phyloP scores from a whole-genome alignment of 1,139 yeast genomes.

The Maudiozyma humilis region DNA sequence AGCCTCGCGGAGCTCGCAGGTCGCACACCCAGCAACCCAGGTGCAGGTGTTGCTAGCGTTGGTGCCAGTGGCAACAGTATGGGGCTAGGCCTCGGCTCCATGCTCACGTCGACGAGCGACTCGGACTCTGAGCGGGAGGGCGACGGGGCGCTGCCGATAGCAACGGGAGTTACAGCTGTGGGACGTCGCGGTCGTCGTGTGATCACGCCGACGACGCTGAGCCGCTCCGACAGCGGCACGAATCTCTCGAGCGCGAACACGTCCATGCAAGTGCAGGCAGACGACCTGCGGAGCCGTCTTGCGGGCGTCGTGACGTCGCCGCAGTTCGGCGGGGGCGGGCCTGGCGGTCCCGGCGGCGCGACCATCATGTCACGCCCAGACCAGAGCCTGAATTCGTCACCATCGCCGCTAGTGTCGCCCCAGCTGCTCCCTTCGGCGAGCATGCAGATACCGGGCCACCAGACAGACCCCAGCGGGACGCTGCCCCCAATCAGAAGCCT shows the following conservation, averaged over 20 bases:
- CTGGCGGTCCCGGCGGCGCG: too few relatives aligned
- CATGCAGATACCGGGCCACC: not conserved
- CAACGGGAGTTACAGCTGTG: not conserved
- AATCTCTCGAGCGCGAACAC: slow-evolving; percentile 8
- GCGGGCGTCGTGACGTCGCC: slow-evolving; percentile 15
- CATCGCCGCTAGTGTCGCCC: slow-evolving; percentile 4
- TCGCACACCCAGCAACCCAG: slow-evolving; percentile 32
- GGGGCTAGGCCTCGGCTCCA: not conserved
- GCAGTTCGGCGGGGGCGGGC: too few relatives aligned
- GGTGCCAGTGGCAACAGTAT: too few relatives aligned
- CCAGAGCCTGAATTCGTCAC: not conserved
- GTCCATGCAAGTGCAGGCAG: slow-evolving; percentile 1
- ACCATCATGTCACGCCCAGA: not conserved
- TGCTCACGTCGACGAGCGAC: slow-evolving; percentile 20
- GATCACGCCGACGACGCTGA: slow-evolving; percentile 21
- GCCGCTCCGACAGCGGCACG: slow-evolving; percentile 18
- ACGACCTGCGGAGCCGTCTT: slow-evolving; percentile 18
- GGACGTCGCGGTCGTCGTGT: slow-evolving; percentile 7
- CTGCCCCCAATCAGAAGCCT: slow-evolving; percentile 29
- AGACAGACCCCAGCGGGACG: not conserved
- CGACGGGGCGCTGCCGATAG: not conserved
- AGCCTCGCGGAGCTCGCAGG: slow-evolving; percentile 19
- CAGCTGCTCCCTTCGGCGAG: slow-evolving; percentile 1
- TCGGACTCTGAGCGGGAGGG: slow-evolving; percentile 17
- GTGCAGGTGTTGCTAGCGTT: too few relatives aligned